These are phyloP conservation scores for Umbelopsis sp. DNA, from an alignment of 371 early-diverging fungal genomes.

Conservation along the genomic window DNA sequence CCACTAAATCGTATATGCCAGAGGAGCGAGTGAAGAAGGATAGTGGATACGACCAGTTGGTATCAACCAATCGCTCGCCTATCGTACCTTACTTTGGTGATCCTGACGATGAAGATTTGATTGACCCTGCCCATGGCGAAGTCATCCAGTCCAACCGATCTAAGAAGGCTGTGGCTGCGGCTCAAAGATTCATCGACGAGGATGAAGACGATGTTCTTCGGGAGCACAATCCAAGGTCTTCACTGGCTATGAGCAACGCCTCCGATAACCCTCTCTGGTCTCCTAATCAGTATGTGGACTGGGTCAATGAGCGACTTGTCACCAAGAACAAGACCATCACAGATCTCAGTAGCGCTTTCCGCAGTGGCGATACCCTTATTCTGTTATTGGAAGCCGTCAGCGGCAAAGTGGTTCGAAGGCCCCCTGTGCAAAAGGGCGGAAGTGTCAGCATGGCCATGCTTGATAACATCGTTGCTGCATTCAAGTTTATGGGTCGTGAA, in stretches of 20 bases:
- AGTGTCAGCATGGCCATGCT: slow-evolving; percentile 51
- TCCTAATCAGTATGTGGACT: slow-evolving; percentile 48
- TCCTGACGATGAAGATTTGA: slow-evolving; percentile 49
- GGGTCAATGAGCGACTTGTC: slow-evolving; percentile 60
- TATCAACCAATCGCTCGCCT: slow-evolving; percentile 4
- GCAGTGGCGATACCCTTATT: slow-evolving; percentile 58
- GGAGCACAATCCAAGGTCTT: slow-evolving; percentile 15
- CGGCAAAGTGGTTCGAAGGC: slow-evolving; percentile 49
- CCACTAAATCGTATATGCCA: slow-evolving; percentile 19
- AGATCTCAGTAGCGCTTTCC: slow-evolving; percentile 53
- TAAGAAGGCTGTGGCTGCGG: not conserved
- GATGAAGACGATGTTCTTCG: slow-evolving; percentile 17
- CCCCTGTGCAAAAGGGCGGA: slow-evolving; percentile 34
- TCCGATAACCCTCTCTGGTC: slow-evolving; percentile 22
- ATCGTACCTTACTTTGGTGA: slow-evolving; percentile 17
- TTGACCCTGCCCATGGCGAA: slow-evolving; percentile 45
- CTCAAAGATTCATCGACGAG: slow-evolving; percentile 1
- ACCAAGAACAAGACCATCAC: slow-evolving; percentile 32
- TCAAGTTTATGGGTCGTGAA: slow-evolving; percentile 67
- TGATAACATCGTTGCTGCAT: slow-evolving; percentile 62
- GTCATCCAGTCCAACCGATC: slow-evolving; percentile 20
- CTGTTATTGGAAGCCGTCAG: slow-evolving; percentile 56
- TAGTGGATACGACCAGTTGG: slow-evolving; percentile 7
- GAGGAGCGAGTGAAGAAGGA: slow-evolving; percentile 20
- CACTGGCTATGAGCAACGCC: not conserved